A percentile compares a stretch with the other conserved stretches of the same genome.
Evolutionary conservation across 1,139 yeast species (phyloP).

Genomic region (Waltiozyma sp.): DNA sequence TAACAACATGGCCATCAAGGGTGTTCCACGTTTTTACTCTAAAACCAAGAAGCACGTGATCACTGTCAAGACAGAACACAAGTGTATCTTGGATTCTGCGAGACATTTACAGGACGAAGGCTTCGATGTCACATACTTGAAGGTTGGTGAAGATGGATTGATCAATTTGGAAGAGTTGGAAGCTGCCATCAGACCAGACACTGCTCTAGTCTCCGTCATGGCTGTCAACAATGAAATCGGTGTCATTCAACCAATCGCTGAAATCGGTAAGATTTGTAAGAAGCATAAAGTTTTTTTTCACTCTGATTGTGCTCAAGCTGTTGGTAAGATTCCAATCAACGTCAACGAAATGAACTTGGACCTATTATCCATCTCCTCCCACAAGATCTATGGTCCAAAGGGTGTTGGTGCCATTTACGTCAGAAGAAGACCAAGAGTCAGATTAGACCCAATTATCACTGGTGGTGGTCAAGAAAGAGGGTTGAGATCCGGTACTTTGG

Average conservation of each 20-base stretch:
- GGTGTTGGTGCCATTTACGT: slow-evolving; percentile 95
- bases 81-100: slow-evolving; percentile 93
- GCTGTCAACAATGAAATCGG: slow-evolving; percentile 98
- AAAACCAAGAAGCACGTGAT: slow-evolving; percentile 88
- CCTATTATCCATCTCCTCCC: slow-evolving; percentile 86
- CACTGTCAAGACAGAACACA: slow-evolving; percentile 95
- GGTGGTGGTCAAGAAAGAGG: slow-evolving; percentile 99
- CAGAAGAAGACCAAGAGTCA: slow-evolving; percentile 96
- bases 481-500: slow-evolving; percentile 89
- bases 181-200: slow-evolving; percentile 80
- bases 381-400: slow-evolving; percentile 95
- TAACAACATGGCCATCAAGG: slow-evolving; percentile 89
- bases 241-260: slow-evolving; percentile 90
- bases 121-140: slow-evolving; percentile 86
- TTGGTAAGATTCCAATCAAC: slow-evolving; percentile 86
- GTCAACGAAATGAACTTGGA: slow-evolving; percentile 93
- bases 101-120: slow-evolving; percentile 95
- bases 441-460: slow-evolving; percentile 86
- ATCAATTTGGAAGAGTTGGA: slow-evolving; percentile 68
- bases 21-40: slow-evolving; percentile 87
- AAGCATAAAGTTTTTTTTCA: slow-evolving; percentile 88
- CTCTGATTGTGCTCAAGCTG: slow-evolving; percentile 98
- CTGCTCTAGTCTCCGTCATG: slow-evolving; percentile 89
- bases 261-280: slow-evolving; percentile 83
- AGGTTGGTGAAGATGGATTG: slow-evolving; percentile 74